Base-by-base conservation (phyloP, 164 flowering plant genomes). In the Aristolochia contorta region DNA sequence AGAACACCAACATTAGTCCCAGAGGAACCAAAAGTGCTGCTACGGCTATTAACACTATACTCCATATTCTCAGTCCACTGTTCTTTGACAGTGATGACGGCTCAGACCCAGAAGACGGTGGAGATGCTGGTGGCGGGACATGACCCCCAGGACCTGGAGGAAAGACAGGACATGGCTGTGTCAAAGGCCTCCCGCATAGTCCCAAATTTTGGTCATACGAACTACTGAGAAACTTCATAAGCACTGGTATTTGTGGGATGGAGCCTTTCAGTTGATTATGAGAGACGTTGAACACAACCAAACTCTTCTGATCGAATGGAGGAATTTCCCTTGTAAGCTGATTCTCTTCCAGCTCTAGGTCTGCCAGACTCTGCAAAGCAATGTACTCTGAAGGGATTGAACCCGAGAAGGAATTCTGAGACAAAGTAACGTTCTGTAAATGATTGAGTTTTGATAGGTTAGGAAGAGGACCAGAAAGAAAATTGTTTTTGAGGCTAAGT, bases 101-200 rank as follows among this genome's bases (percentile, higher is more conserved):
- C n/a, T 6, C 45, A 22, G 32, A 22, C 12, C 3, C 30, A 3
- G 21, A 27, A 12, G 66, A 59, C 15, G 18, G 6, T 12, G 24
- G 43, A 20, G 75, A 68, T 49, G 67, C 45, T 24, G 72, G 64
- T 21, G 69, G 63, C 6, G 53, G 45, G 55, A 27, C 30, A 2
- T 2, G 30, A 25, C 16, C 3, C 20, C 71, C 63, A 43, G 75
- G 50, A 12, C 12, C 8, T 55, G 82, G 56, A 24, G 81, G 52
- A 22, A 58, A 43, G 50, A 27, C 21, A 1, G 79, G 72, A 56
- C 88, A 83, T 12, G 61, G 51, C 20, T 47, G 50, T 1, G 55
- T 62, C 64, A 78, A 48, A 3, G 77, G 82, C 0, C 20, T 68
- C 10, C 92, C 89, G 61, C 89, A 84, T 45, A 84, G 72, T 55